phyloP scores from a whole-genome alignment of 331 rosid species.

The Rhamnella rubrinervis region DNA sequence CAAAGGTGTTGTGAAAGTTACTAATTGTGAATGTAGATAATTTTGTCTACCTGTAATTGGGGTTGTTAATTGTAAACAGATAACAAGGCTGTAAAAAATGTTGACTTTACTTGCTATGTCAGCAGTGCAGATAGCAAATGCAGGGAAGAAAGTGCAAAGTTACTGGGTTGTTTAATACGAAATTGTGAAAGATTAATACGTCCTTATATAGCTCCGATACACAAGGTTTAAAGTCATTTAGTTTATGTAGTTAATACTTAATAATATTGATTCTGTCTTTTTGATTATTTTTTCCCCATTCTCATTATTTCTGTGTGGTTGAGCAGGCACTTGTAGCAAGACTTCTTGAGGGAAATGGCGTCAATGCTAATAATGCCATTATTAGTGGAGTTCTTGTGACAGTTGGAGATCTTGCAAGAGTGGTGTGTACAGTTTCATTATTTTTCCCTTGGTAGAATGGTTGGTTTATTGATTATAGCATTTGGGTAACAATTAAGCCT shows the following conservation, averaged over 20 bases:
- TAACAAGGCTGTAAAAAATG: constrained; percentile 5
- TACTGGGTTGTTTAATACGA: constrained; percentile 92
- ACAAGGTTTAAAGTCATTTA: constrained; percentile 58
- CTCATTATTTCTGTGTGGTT: constrained; percentile 30
- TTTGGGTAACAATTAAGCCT: neutral
- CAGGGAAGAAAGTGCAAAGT: constrained; percentile 97
- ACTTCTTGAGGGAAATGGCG: constrained; percentile 63
- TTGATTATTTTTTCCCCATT: constrained; percentile 11
- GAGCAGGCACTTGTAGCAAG: constrained; percentile 90
- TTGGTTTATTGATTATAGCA: constrained; percentile 7
- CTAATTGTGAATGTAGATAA: constrained; percentile 1
- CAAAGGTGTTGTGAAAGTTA: constrained; percentile 65
- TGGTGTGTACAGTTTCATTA: constrained; percentile 60
- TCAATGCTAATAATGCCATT: constrained; percentile 75
- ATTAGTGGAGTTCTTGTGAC: constrained; percentile 97
- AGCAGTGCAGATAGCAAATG: constrained; percentile 99
- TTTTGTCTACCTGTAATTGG: constrained; percentile 9
- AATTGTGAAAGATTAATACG: constrained; percentile 88
- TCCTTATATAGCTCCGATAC: constrained; percentile 95
- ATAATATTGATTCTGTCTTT: constrained; percentile 9
- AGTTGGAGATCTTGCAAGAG: constrained; percentile 98
- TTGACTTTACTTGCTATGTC: constrained; percentile 42
- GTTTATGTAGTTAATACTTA: constrained; percentile 3
- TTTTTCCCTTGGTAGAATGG: neutral
- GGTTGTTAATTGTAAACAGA: neutral